Evolutionary conservation across 108 stramenopile genomes (phyloP), one percentile per base, ranked within the genome.

Genomic region (Aurantiochytrium sp.): DNA sequence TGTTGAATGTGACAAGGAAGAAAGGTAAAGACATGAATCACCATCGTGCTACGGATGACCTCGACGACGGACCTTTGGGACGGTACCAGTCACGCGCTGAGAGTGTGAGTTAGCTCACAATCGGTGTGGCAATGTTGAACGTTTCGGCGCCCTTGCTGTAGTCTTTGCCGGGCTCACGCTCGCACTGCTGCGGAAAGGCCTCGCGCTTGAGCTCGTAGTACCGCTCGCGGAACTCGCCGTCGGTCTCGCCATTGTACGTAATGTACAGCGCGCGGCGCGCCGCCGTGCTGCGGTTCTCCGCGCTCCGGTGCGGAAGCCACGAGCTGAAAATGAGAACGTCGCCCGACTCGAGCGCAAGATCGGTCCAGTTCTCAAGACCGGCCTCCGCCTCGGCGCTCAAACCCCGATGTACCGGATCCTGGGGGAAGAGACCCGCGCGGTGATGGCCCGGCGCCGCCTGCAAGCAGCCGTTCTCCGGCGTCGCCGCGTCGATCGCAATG

Each of bases 401-500:
- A 4, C 73, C 73, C 10, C 45, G 42, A 3, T 81, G 73, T 12
- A 48, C 30, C 30, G 73, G 73, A 48, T 81, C 73, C 32, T 81
- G 73, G 19, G 88, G 88, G 39, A 86, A 41, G 37, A 89, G 37
- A 45, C 85, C 88, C 4, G 19, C 85, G 10, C 32, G 27, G 45
- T 86, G 86, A 37, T 73, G 69, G 5, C 87, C 87, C 45, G 65
- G 68, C 17, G 87, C 87, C 5, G 52, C 87, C 55, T 89, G 52
- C 6, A 89, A 24, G 15, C 73, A 85, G 30, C 88, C 88, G 45
- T 89, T 89, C 30, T 89, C 88, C 8, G 24, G 55, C n/a, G 81
- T 89, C 15, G 88, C 81, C 31, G 85, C 85, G 85, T 89, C 88
- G 10, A 89, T 53, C 52, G 88, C 88, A 32, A 89, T 55, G 32